These are phyloP conservation scores for Agapanthus africanus DNA, from an alignment of 106 monocot species.

Conservation along the genomic window DNA sequence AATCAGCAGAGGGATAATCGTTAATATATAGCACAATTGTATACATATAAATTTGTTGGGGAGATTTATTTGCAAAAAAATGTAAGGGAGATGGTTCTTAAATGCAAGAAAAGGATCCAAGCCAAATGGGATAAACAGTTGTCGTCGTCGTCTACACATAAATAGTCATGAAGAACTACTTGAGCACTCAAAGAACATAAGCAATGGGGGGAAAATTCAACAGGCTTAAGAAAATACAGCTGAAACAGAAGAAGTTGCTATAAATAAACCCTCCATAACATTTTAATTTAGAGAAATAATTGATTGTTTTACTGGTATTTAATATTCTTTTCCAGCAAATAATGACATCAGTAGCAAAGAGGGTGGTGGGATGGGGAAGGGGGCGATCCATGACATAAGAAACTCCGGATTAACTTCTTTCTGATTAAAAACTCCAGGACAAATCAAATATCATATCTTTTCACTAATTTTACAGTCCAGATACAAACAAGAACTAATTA, in stretches of 20 bases:
- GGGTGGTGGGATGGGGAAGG: too few relatives aligned
- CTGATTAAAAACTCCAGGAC: too few relatives aligned
- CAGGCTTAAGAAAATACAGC: neutral
- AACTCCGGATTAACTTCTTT: too few relatives aligned
- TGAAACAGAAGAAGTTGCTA: neutral
- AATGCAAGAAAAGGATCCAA: too few relatives aligned
- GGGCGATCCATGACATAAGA: too few relatives aligned
- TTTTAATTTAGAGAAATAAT: neutral
- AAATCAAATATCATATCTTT: neutral
- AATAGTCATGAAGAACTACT: neutral
- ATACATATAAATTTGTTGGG: neutral
- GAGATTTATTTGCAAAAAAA: too few relatives aligned
- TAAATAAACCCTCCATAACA: neutral
- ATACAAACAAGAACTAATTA: too few relatives aligned
- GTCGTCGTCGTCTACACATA: neutral
- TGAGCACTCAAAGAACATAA: neutral
- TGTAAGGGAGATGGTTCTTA: neutral
- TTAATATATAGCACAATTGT: neutral
- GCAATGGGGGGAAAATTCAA: neutral
- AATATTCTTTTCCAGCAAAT: neutral
- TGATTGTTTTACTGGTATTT: neutral
- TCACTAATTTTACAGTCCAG: too few relatives aligned
- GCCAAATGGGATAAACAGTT: neutral
- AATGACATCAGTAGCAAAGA: too few relatives aligned
- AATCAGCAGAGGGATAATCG: neutral